These are phyloP conservation scores for Amylocystis lapponica DNA, from an alignment of 768 basidiomycete genomes.

Conservation along the genomic window DNA sequence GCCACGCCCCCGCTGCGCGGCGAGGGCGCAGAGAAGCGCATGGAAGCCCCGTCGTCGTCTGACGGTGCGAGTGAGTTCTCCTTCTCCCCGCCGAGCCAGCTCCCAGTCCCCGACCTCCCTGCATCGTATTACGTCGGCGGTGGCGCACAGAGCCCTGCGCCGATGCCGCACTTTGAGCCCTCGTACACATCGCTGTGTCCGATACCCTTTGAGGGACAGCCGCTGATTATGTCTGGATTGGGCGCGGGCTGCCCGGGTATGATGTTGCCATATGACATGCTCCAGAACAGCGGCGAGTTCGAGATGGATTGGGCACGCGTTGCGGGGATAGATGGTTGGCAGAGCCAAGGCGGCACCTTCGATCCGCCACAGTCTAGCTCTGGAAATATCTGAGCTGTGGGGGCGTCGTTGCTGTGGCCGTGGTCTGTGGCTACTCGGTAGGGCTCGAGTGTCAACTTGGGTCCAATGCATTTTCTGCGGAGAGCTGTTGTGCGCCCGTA, in stretches of 20 bases:
- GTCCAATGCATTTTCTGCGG: no score
- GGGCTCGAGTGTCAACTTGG: no score
- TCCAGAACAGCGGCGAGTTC: conserved; percentile 14
- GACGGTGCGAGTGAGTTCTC: not conserved
- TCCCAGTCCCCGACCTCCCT: conserved; percentile 4
- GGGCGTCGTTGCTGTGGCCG: no score
- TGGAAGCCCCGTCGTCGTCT: not conserved
- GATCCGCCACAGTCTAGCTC: no score
- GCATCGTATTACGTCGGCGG: not conserved
- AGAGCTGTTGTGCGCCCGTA: no score
- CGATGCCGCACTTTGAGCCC: not conserved
- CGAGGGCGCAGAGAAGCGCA: not conserved
- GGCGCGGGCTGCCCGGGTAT: conserved; percentile 5
- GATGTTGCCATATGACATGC: conserved; percentile 18
- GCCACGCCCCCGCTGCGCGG: conserved; percentile 6
- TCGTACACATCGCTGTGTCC: conserved; percentile 2
- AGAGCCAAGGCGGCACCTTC: not conserved
- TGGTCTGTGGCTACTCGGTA: no score
- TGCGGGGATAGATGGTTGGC: conserved; percentile 11
- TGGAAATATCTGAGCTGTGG: no score
- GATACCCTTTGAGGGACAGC: not conserved
- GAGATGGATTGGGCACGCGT: conserved; percentile 18
- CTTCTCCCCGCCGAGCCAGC: not conserved
- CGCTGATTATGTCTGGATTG: conserved; percentile 1
- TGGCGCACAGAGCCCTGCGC: no score